Percentiles rank a stretch among this genome's conserved stretches.
Conservation (phyloP, 2,329 filamentous ascomycete species). For the Cucurbitaria berberidis region DNA sequence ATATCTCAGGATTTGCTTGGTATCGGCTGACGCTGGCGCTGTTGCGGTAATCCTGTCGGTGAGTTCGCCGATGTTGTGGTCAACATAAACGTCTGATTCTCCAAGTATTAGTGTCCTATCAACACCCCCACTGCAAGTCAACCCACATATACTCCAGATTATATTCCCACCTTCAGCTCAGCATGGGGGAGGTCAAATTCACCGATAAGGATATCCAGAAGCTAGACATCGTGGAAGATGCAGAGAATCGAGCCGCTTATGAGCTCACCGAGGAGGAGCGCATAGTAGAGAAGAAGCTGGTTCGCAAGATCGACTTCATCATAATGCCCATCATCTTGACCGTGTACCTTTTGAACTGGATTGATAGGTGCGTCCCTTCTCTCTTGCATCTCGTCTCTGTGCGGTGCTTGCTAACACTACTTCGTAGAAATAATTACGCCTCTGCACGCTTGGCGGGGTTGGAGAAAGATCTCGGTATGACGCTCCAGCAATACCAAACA, state of each 20-base stretch:
- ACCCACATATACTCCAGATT: not conserved
- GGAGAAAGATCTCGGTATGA: constrained; percentile 54
- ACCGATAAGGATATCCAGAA: constrained; percentile 63
- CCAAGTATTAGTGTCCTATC: not conserved
- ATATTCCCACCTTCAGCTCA: not conserved
- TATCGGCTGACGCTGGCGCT: not conserved
- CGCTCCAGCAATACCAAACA: constrained; percentile 23
- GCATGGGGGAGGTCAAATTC: constrained; percentile 70
- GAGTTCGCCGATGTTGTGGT: not conserved
- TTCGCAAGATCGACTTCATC: constrained; percentile 6
- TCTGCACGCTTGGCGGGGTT: constrained; percentile 64
- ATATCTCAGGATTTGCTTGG: not conserved
- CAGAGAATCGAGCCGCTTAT: constrained; percentile 69
- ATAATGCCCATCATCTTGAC: constrained; percentile 6
- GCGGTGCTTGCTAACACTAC: not conserved
- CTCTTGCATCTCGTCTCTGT: not conserved
- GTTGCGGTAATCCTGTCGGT: not conserved
- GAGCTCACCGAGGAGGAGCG: constrained; percentile 69
- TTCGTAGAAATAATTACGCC: not conserved
- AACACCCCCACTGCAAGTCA: not conserved
- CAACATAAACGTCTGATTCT: not conserved
- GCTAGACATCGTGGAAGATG: constrained; percentile 63
- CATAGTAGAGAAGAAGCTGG: constrained; percentile 56
- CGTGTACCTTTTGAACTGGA: constrained; percentile 7
- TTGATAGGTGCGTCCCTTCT: constrained; percentile 1